These are phyloP conservation scores for Stipa capillata DNA, from an alignment of 176 grass and related monocot species.

Conservation along the genomic window DNA sequence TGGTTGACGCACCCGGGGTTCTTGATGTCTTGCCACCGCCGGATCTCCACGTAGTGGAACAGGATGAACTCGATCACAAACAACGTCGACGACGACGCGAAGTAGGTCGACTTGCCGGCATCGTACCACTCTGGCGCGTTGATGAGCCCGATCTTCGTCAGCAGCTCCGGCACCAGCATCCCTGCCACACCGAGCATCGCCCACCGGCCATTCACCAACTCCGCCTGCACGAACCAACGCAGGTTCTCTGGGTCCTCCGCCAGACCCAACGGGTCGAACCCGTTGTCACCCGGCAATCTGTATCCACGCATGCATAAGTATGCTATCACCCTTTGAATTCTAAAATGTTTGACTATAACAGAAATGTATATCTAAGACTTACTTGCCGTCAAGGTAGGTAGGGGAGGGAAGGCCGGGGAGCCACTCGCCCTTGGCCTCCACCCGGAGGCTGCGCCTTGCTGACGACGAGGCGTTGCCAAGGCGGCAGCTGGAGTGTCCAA, in stretches of 20 bases:
- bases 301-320: not conserved
- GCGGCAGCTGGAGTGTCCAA: constrained; percentile 24
- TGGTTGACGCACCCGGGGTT: constrained; percentile 73
- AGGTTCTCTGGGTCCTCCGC: constrained; percentile 91
- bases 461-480: not conserved
- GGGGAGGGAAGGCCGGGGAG: constrained; percentile 76
- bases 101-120: constrained; percentile 77
- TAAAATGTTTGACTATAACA: not conserved
- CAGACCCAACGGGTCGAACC: constrained; percentile 64
- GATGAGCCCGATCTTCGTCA: constrained; percentile 57
- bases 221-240: constrained; percentile 78
- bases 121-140: constrained; percentile 77
- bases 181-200: constrained; percentile 85
- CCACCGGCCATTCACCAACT: constrained; percentile 80
- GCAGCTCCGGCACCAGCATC: constrained; percentile 81
- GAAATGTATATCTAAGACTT: not conserved
- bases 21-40: constrained; percentile 88
- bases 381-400: constrained; percentile 66
- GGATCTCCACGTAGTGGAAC: constrained; percentile 83
- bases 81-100: constrained; percentile 70
- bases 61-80: constrained; percentile 86
- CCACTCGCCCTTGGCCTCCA: constrained; percentile 81
- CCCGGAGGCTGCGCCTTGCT: constrained; percentile 33
- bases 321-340: too few species aligned
- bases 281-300: constrained; percentile 70